Evolutionary conservation across 805 yeast genomes (phyloP), one percentile per base, ranked within the genome.

Genomic region (Suhomyces canberraensis): DNA sequence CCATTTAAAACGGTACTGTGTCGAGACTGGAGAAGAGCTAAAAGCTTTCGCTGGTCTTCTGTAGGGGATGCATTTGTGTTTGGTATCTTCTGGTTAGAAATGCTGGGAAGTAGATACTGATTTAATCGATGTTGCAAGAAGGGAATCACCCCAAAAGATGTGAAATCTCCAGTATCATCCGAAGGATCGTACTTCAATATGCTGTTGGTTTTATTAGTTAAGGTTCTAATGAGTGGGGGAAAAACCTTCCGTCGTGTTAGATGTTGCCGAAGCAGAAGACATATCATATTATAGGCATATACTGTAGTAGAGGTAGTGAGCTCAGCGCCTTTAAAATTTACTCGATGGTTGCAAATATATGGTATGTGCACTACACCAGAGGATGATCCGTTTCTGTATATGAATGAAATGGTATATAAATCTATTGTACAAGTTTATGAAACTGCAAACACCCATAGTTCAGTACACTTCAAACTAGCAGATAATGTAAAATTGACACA

Each of bases 41-140:
- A 35, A 3, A 56, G 25, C 16, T 35, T 38, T 28, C 47, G 37
- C 37, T 59, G 63, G 21, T 50, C 53, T 11, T 28, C 15, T 0
- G 53, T 49, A 3, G 62, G 60, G 1, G 24, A 14, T 6, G 37
- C 39, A 35, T 56, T 54, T 11, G 15, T 20, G 8, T 26, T 33
- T 7, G 51, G 47, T 14, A 15, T 15, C 29, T 13, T 31, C 26
- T 16, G 15, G 2, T n/a, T 34, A 20, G 19, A 30, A 15, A 4
- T 11, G 4, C 15, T 16, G n/a, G 36, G 43, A 25, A 29, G 18
- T 3, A 45, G 29, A 9, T 40, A 24, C 13, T 40, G 18, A 35
- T 58, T 54, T 31, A 53, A 28, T 9, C 39, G 45, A n/a, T 39
- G 29, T 31, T 53, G 60, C 7, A 58, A 31, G 33, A 46, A 54